Evolutionary conservation across 371 early-diverging fungal species (phyloP), one percentile per base, ranked within the genome.

Genomic region (Massospora cicadina): DNA sequence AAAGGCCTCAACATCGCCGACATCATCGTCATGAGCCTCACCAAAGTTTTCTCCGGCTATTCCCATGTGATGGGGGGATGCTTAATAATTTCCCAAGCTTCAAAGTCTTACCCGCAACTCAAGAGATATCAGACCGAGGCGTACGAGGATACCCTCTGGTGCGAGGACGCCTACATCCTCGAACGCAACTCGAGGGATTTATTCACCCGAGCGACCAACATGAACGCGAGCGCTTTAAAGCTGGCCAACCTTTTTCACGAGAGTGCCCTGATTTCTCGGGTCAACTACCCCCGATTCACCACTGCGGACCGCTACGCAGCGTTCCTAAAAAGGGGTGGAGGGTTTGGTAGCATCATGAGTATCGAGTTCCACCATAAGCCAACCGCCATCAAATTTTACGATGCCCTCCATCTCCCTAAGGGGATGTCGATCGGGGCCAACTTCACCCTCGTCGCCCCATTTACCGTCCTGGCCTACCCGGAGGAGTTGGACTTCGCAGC

Each of bases 21-120:
- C 70, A 77, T 92, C 30, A 84, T 93, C 1, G 96, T 93, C 5
- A 86, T 91, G 25, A 91, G 92, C 68, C 71, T 97, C 65, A 93
- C 97, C 24, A 96, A 96, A 76, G 75, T 91, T 57, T 94, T 95
- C 69, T 86, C 86, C 64, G 97, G 97, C 26, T 92, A 93, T 72
- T 82, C 88, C 67, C 93, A 97, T 72, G 96, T 94, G 21, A 95
- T 95, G 95, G 95, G 90, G 65, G 98, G 98, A 66, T 84, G 90
- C 43, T 5, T 43, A 43, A 17, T 43, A 17, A 5, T 43, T 43
- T 17, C 43, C 43, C 5, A 43, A 43, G 75, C 76, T n/a, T 70
- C 81, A 12, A 66, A 68, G 25, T 73, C 73, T 67, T 89, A 87
- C 71, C 63, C 60, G 2, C 65, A 65, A 12, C 69, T 95, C 53